phyloP scores from a whole-genome alignment of 805 yeast species.

The Yarrowia yakushimensis region DNA sequence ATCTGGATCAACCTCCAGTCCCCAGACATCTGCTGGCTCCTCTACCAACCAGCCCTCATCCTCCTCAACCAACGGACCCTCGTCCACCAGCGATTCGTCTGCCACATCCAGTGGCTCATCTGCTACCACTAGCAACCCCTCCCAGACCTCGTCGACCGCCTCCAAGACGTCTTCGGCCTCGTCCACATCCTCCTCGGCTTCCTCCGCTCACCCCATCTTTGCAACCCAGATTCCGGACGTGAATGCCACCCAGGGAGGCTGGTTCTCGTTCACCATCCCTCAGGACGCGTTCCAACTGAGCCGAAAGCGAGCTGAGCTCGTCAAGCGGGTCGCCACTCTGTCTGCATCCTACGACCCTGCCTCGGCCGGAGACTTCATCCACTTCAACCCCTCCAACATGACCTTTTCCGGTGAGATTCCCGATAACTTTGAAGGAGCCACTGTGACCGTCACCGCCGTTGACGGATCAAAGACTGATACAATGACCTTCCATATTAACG shows the following conservation, averaged over 20 bases:
- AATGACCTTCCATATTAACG: constrained; percentile 50
- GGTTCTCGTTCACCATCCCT: constrained; percentile 57
- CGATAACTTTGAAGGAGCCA: constrained; percentile 41
- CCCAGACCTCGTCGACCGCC: background rate
- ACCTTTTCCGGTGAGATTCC: constrained; percentile 70
- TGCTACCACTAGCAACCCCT: too few species aligned
- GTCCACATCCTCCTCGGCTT: background rate
- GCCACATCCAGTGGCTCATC: too few species aligned
- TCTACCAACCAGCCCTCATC: too few species aligned
- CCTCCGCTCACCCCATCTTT: constrained; percentile 30
- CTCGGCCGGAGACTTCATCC: constrained; percentile 54
- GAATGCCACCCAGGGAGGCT: constrained; percentile 66
- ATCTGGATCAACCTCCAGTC: background rate
- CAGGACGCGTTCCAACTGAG: constrained; percentile 50
- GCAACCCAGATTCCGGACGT: constrained; percentile 52
- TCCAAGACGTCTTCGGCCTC: background rate
- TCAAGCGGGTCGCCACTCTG: constrained; percentile 20
- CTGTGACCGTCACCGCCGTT: constrained; percentile 46
- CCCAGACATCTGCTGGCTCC: background rate
- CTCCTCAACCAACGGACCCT: too few species aligned
- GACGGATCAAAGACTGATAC: constrained; percentile 36
- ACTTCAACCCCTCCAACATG: constrained; percentile 54
- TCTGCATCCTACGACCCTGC: constrained; percentile 35
- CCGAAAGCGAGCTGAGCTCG: constrained; percentile 41
- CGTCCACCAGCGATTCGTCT: background rate